Evolutionary conservation across 495 filamentous ascomycete species (phyloP), one percentile per base, ranked within the genome.

Genomic region (Ascodesmis nigricans): DNA sequence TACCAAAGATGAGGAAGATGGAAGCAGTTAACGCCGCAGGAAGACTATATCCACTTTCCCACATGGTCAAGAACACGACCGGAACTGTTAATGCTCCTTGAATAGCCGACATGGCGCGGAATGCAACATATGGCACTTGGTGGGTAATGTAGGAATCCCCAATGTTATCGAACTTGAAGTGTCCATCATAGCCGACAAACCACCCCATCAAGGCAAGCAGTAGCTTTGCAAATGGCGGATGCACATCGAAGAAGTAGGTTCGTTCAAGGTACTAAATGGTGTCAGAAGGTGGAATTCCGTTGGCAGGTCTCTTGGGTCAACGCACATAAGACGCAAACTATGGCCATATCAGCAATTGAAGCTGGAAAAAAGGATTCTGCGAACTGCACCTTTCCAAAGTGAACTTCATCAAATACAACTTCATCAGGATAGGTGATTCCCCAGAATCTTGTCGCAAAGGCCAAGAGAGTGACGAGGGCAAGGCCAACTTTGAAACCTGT

Each of bases 331-430:
- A 56, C 23, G 53, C 53, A 49, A 55, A 55, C 53, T 55, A 33
- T 18, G 11, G 37, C n/a, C n/a, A n/a, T n/a, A n/a, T n/a, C n/a
- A n/a, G n/a, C n/a, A n/a, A n/a, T n/a, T n/a, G n/a, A n/a, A n/a
- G n/a, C n/a, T n/a, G n/a, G n/a, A n/a, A n/a, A n/a, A n/a, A n/a
- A n/a, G n/a, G n/a, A n/a, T n/a, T n/a, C n/a, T n/a, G n/a, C n/a
- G n/a, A n/a, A n/a, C n/a, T n/a, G n/a, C 64, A 91, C 87, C 75
- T 99, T 99, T 59, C 87, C 87, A 57, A 99, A 99, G 58, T 99
- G 87, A 29, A 99, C 87, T 57, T 99, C 87, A 46, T 99, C 87
- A 53, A 99, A 99, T 24, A 99, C 90, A 17, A 99, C 87, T 57
- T 93, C 74, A 51, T 87, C 75, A 7, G 87, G 87, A 57, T 92